These are phyloP conservation scores for Epichloe sp. DNA, from an alignment of 2,329 filamentous ascomycete species.

Conservation along the genomic window DNA sequence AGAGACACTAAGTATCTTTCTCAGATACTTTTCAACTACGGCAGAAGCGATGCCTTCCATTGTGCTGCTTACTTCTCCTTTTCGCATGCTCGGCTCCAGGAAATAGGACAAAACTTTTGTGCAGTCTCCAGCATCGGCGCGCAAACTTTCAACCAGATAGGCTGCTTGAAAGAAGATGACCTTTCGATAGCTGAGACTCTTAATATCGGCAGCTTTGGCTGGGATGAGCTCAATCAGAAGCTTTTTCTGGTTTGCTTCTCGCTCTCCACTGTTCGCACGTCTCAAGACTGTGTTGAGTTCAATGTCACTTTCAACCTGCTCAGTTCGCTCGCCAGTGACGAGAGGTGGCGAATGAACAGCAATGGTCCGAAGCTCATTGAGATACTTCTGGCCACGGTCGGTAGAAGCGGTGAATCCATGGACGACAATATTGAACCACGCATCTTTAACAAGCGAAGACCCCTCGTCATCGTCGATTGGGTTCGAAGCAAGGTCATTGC, in stretches of 20 bases:
- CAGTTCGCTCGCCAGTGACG: slow-evolving; percentile 76
- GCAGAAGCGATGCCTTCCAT: slow-evolving; percentile 54
- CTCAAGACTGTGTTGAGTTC: slow-evolving; percentile 90
- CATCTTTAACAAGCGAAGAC: slow-evolving; percentile 66
- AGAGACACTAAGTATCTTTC: slow-evolving; percentile 57
- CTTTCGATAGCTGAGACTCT: slow-evolving; percentile 73
- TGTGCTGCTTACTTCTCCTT: slow-evolving; percentile 46
- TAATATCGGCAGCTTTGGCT: slow-evolving; percentile 64
- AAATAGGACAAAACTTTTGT: slow-evolving; percentile 87
- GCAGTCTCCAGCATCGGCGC: slow-evolving; percentile 78
- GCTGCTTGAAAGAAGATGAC: slow-evolving; percentile 85
- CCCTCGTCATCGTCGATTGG: slow-evolving; percentile 51
- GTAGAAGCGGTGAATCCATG: slow-evolving; percentile 77
- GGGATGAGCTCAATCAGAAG: slow-evolving; percentile 63
- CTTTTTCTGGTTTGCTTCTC: slow-evolving; percentile 69
- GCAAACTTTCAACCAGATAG: slow-evolving; percentile 76
- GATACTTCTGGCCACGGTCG: slow-evolving; percentile 56
- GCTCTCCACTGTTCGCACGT: slow-evolving; percentile 68
- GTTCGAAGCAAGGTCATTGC: slow-evolving; percentile 40
- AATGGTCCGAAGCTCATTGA: slow-evolving; percentile 67
- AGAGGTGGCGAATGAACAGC: slow-evolving; percentile 79
- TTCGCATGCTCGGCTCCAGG: slow-evolving; percentile 73
- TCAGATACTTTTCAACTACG: slow-evolving; percentile 68
- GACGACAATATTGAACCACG: slow-evolving; percentile 96
- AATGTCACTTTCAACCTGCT: slow-evolving; percentile 89